These are phyloP conservation scores for Thermomucor indicae-seudaticae DNA, from an alignment of 371 early-diverging fungal species.

Conservation along the genomic window DNA sequence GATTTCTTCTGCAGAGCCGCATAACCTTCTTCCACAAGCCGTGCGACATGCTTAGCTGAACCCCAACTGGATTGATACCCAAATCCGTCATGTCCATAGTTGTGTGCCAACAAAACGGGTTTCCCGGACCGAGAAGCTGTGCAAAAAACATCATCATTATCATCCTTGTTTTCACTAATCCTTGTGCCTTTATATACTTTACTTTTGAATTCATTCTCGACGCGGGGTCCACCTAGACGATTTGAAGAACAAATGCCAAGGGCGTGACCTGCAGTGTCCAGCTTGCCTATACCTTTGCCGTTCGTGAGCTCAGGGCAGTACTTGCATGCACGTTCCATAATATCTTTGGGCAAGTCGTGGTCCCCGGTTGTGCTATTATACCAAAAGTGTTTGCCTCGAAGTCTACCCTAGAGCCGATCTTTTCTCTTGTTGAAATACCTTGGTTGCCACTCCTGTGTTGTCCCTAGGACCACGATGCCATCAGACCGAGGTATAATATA, in stretches of 20 bases:
- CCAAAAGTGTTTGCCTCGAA: too few species aligned
- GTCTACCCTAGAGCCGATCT: background rate
- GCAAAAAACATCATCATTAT: background rate
- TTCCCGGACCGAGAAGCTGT: constrained; percentile 33
- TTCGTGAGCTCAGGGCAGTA: constrained; percentile 31
- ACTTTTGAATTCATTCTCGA: constrained; percentile 54
- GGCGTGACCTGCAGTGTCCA: constrained; percentile 50
- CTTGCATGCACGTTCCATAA: constrained; percentile 14
- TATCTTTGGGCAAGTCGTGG: constrained; percentile 11
- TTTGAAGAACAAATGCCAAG: constrained; percentile 67
- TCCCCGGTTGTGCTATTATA: constrained; percentile 1
- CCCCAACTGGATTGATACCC: constrained; percentile 78
- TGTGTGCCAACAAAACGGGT: constrained; percentile 56
- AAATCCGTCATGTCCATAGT: constrained; percentile 69
- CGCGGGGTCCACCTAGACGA: constrained; percentile 60
- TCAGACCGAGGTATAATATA: constrained; percentile 76
- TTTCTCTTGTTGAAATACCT: constrained; percentile 21
- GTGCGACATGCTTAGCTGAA: constrained; percentile 45
- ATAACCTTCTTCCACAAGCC: constrained; percentile 39
- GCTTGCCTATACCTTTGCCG: constrained; percentile 27
- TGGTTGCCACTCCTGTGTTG: constrained; percentile 60
- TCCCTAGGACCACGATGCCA: constrained; percentile 75
- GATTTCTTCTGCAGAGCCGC: constrained; percentile 7
- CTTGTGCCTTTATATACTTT: constrained; percentile 8
- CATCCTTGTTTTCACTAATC: background rate